Percentiles rank a stretch among this genome's conserved stretches.
These are phyloP conservation scores for Rosa multiflora DNA, from an alignment of 306 rosid genomes.

Conservation along the genomic window DNA sequence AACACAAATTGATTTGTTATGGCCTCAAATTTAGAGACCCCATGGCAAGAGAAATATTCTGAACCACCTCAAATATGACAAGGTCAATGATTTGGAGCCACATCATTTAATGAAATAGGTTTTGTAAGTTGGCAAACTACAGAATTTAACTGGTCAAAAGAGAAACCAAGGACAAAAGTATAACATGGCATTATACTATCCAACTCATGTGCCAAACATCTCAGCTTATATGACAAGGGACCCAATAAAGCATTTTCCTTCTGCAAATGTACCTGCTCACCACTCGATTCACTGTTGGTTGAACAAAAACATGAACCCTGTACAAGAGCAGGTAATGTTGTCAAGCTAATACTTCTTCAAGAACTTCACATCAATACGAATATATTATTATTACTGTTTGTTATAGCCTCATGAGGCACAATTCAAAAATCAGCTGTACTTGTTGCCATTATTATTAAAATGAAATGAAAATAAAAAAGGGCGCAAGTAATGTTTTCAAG, in stretches of 20 bases:
- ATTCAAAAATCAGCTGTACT: background rate
- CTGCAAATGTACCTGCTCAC: slow-evolving; percentile 59
- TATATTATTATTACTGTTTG: background rate
- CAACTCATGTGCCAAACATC: background rate
- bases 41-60: too few species aligned
- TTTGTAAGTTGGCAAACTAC: background rate
- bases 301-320: slow-evolving; percentile 95
- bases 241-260: background rate
- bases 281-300: slow-evolving; percentile 85
- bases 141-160: background rate
- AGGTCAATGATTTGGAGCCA: background rate
- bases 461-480: background rate
- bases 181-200: background rate
- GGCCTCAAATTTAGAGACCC: too few species aligned
- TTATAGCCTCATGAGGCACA: background rate
- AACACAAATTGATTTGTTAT: background rate
- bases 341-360: slow-evolving; percentile 26
- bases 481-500: slow-evolving; percentile 20
- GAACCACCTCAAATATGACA: background rate
- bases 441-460: background rate
- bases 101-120: background rate
- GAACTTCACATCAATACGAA: slow-evolving; percentile 17
- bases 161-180: background rate
- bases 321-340: slow-evolving; percentile 24
- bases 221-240: background rate